These are phyloP conservation scores for Remersonia thermophila DNA, from an alignment of 2,329 filamentous ascomycete species.

Conservation along the genomic window DNA sequence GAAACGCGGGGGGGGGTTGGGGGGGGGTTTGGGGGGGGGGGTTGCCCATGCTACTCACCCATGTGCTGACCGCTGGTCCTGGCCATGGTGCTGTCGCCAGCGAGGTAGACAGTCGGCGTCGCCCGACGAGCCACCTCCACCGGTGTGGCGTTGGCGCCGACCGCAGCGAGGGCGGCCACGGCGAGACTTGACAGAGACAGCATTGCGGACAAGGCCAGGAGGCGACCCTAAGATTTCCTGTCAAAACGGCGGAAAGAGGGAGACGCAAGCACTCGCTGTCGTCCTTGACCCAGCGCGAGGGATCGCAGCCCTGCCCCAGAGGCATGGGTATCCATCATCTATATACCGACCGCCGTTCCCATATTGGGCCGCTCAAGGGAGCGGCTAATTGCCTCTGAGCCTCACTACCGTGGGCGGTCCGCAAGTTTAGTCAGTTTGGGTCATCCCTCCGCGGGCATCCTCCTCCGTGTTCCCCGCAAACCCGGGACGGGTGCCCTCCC, in stretches of 20 bases:
- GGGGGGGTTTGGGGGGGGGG: neutral
- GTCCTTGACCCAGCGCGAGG: too few relatives aligned
- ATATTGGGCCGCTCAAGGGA: too few relatives aligned
- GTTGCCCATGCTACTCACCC: constrained; percentile 4
- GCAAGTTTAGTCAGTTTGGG: too few relatives aligned
- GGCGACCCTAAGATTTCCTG: too few relatives aligned
- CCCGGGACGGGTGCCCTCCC: neutral
- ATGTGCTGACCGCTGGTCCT: constrained; percentile 22
- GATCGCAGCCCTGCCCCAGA: too few relatives aligned
- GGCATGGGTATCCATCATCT: too few relatives aligned
- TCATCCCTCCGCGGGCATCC: neutral
- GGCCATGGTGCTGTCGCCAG: constrained; percentile 46
- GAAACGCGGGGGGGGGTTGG: neutral
- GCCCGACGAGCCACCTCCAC: constrained; percentile 10
- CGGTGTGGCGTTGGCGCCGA: constrained; percentile 6
- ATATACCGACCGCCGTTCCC: too few relatives aligned
- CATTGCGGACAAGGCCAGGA: constrained; percentile 3
- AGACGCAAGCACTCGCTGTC: too few relatives aligned
- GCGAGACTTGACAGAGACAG: constrained; percentile 3
- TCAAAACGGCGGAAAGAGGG: too few relatives aligned
- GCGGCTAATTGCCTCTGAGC: too few relatives aligned
- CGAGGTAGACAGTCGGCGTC: constrained; percentile 33
- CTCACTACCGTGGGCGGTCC: too few relatives aligned
- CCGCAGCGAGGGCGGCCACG: constrained; percentile 7
- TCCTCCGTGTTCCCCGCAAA: neutral